phyloP scores from a whole-genome alignment of 345 rosid genomes.

The Sisymbrium altissimum region DNA sequence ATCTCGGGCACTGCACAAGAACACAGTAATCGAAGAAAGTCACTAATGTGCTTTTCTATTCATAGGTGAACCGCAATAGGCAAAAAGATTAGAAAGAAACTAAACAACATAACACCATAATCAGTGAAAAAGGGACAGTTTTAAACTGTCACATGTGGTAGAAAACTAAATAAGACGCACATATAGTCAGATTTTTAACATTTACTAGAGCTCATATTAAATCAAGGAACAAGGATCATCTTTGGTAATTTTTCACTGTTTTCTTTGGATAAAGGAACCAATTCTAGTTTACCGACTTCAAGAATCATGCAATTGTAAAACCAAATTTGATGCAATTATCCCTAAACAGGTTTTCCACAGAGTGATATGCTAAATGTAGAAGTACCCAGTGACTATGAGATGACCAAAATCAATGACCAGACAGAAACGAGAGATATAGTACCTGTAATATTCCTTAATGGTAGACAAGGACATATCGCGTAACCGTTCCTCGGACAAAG shows the following conservation, averaged over 20 bases:
- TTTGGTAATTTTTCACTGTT: neutral
- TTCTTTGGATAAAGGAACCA: neutral
- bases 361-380: neutral
- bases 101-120: neutral
- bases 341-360: neutral
- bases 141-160: neutral
- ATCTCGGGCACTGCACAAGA: constrained; percentile 70
- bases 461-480: constrained; percentile 62
- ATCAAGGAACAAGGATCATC: neutral
- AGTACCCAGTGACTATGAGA: neutral
- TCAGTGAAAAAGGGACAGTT: neutral
- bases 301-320: neutral
- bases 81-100: neutral
- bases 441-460: constrained; percentile 96
- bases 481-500: constrained; percentile 56
- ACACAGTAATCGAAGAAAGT: constrained; percentile 8
- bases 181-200: neutral
- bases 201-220: neutral
- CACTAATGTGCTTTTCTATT: neutral
- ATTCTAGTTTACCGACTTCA: constrained; percentile 5
- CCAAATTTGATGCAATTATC: constrained; percentile 1
- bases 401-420: constrained; percentile 10
- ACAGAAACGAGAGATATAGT: constrained; percentile 14
- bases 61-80: neutral
- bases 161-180: neutral